Evolutionary conservation across 768 basidiomycete species (phyloP).

Genomic region (Gymnopilus junonius): DNA sequence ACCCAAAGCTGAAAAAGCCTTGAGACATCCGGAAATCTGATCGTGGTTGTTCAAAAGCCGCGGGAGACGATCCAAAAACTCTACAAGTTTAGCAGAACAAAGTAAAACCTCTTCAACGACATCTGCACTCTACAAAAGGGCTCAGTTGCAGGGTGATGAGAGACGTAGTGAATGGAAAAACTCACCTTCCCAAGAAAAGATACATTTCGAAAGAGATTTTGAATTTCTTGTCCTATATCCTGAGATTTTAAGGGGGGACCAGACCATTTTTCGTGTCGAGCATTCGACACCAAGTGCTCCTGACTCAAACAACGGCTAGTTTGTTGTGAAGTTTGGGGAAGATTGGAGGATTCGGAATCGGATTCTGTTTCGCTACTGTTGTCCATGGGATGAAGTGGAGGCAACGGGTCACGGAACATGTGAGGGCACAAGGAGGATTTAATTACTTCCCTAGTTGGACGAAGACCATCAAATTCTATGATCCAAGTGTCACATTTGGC

Average conservation of each 20-base stretch:
- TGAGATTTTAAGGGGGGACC: neutral
- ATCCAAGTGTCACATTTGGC: neutral
- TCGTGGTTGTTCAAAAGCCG: neutral
- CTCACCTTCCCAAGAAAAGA: conserved; percentile 1
- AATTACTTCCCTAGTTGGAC: neutral
- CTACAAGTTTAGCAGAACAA: conserved; percentile 11
- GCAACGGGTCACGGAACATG: neutral
- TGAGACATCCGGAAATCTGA: neutral
- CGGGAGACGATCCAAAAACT: conserved; percentile 11
- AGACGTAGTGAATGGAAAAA: neutral
- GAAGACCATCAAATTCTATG: neutral
- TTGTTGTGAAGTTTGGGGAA: neutral
- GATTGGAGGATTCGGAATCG: conserved; percentile 37
- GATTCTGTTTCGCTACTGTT: conserved; percentile 58
- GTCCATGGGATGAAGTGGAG: conserved; percentile 12
- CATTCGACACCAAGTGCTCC: neutral
- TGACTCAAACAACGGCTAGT: neutral
- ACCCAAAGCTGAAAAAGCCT: conserved; percentile 9
- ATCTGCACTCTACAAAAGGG: neutral
- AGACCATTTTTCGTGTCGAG: neutral
- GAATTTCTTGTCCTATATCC: conserved; percentile 7
- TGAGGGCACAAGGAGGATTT: neutral
- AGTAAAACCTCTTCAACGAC: conserved; percentile 7
- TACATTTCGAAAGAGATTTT: conserved; percentile 7
- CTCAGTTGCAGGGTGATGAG: neutral